Evolutionary conservation across 1,284 basidiomycete genomes (phyloP).

Genomic region (Athelia psychrophila): DNA sequence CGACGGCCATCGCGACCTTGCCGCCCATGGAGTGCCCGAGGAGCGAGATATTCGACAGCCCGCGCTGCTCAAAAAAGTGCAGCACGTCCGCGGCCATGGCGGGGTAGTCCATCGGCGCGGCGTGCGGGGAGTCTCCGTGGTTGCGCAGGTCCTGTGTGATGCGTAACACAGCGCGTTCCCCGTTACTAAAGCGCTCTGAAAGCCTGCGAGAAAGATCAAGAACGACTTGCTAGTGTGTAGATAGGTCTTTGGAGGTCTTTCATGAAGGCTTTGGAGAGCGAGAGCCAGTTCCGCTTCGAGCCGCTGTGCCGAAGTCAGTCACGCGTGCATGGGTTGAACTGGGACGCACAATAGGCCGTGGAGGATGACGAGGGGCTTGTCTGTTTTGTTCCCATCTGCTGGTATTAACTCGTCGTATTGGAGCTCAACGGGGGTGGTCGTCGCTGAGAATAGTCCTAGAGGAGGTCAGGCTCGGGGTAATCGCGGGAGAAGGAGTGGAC

Average conservation of each 20-base stretch:
- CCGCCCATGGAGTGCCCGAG: constrained; percentile 92
- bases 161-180: background rate
- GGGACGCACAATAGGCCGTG: constrained; percentile 63
- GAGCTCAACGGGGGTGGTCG: constrained; percentile 32
- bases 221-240: constrained; percentile 61
- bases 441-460: background rate
- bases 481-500: no score
- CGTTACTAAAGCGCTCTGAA: background rate
- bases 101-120: constrained; percentile 64
- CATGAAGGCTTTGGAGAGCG: constrained; percentile 64
- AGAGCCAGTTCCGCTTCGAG: constrained; percentile 79
- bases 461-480: no score
- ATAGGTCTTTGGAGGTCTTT: constrained; percentile 58
- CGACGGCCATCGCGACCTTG: constrained; percentile 81
- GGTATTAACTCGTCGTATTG: constrained; percentile 42
- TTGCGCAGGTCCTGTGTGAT: constrained; percentile 73
- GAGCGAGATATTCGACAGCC: constrained; percentile 60
- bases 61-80: constrained; percentile 51
- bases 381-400: constrained; percentile 34
- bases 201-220: background rate
- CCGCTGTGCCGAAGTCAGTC: constrained; percentile 43
- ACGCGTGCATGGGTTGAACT: background rate
- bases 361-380: constrained; percentile 56
- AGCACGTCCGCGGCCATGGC: constrained; percentile 74
- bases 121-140: constrained; percentile 78